Evolutionary conservation across 2,329 filamentous ascomycete genomes (phyloP), one percentile per base, ranked within the genome.

Genomic region (Aspergillus costaricaensis): DNA sequence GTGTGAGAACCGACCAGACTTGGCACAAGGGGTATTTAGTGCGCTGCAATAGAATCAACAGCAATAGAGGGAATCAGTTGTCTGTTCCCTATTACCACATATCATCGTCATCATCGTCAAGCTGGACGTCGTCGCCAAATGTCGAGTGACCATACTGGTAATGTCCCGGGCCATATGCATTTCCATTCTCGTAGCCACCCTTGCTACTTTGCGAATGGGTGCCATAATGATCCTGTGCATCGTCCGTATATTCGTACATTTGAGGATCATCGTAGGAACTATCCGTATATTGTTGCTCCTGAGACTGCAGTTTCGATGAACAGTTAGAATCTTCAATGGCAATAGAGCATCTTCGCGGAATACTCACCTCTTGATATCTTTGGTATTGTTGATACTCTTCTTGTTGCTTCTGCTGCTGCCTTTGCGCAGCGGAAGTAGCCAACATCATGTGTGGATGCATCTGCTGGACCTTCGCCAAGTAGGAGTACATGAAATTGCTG

Each of bases 401-500:
- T 30, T 73, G 70, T 56, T 79, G 75, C 9, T 76, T 71, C 39
- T 79, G 76, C 48, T 76, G 73, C 62, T 77, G 74, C 62, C 90
- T 88, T 69, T 92, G 92, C 38, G 90, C 88, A 15, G 83, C 81
- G 55, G 90, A 93, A 38, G 90, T 86, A n/a, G 91, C 91, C 47
- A 96, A 88, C 70, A 96, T 91, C 79, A 97, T 91, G 72, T 96
- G 91, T 47, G 95, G 95, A 76, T 99, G 95, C 91, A 97, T 97
- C 71, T 96, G 92, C 78, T 99, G 95, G 49, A 99, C 95, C 76
- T 98, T 99, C 63, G 95, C 95, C 65, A 99, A 85, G 75, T 99
- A 99, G 59, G 92, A 95, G 80, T 99, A 99, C 95, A 99, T 99
- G 78, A 99, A 99, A 76, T 99, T 99, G 78, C 93, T 97, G 67